phyloP scores from a whole-genome alignment of 2,329 filamentous ascomycete genomes.

The Leptographium wingfieldii region DNA sequence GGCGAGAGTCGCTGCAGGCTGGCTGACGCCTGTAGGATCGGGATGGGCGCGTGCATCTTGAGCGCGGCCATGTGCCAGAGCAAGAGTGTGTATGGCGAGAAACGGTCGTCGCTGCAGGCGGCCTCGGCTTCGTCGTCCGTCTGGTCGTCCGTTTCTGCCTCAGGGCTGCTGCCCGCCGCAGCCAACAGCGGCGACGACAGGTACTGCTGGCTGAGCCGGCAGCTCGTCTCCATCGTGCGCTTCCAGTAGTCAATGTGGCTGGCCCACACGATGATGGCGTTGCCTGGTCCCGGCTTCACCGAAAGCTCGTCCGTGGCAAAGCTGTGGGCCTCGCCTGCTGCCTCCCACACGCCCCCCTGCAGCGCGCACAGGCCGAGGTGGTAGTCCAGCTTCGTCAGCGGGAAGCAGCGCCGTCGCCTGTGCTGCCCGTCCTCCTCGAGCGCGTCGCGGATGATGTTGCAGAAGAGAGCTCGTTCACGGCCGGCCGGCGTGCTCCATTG shows the following conservation, averaged over 20 bases:
- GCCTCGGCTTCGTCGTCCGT: background rate
- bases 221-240: background rate
- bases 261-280: background rate
- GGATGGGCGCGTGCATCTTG: conserved; percentile 6
- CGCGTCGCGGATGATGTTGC: conserved; percentile 2
- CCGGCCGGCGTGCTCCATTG: conserved; percentile 4
- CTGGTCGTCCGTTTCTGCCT: too few relatives aligned
- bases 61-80: conserved; percentile 1
- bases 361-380: conserved; percentile 5
- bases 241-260: conserved; percentile 1
- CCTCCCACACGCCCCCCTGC: conserved; percentile 5
- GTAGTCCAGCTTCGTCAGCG: background rate
- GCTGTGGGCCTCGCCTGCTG: conserved; percentile 3
- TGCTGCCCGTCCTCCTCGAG: background rate
- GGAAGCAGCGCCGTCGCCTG: background rate
- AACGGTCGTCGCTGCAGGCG: background rate
- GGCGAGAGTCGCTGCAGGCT: background rate
- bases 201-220: background rate
- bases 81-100: background rate
- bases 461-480: conserved; percentile 3
- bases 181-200: background rate
- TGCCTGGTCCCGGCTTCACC: background rate
- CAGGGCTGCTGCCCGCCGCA: too few relatives aligned
- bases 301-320: conserved; percentile 3
- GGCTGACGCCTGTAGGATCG: background rate